Evolutionary conservation across 768 basidiomycete species (phyloP), one percentile per base, ranked within the genome.

Genomic region (Dentipellis sp.): DNA sequence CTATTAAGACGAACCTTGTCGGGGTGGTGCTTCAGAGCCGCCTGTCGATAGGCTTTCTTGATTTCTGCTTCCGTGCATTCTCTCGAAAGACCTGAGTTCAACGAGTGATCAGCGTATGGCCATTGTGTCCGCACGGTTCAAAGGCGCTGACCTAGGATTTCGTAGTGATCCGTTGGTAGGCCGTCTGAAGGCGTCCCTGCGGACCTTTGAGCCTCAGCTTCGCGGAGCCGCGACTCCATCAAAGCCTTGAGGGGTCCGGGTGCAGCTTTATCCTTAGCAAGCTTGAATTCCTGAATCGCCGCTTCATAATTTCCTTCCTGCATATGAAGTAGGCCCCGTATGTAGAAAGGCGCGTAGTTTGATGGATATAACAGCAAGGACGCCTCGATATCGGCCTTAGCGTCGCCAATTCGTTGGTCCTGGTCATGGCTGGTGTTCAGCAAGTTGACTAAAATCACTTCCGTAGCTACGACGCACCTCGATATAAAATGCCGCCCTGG

Each of bases 11-110:
- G 22, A 17, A 85, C 85, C 79, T 91, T 91, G 69, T 91, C 89
- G 48, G 88, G 88, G 70, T 91, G 88, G 62, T 91, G 88, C 63
- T 83, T 88, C 67, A 93, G 69, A 64, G 86, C 88, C 71, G 93
- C 88, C 61, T 83, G 78, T 58, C 94, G 78, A 69, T 97, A 97
- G 36, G 80, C 94, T 72, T 93, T 97, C 76, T 90, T 94, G 63
- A 97, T 86, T 21, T 94, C 91, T 4, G 63, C 51, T 29, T 89
- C 87, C 1, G 72, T 72, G 63, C 83, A 85, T 22, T 84, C 84
- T 56, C 81, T 71, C n/a, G 74, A 21, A 3, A 90, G 68, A 19
- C 80, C 73, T 64, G 62, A 50, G 10, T 29, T 16, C 19, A 7
- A 8, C 42, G 29, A 29, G 29, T 6, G 16, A n/a, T 45, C 1